phyloP scores from a whole-genome alignment of 2,329 filamentous ascomycete genomes.

The Raffaelea ambrosiae region DNA sequence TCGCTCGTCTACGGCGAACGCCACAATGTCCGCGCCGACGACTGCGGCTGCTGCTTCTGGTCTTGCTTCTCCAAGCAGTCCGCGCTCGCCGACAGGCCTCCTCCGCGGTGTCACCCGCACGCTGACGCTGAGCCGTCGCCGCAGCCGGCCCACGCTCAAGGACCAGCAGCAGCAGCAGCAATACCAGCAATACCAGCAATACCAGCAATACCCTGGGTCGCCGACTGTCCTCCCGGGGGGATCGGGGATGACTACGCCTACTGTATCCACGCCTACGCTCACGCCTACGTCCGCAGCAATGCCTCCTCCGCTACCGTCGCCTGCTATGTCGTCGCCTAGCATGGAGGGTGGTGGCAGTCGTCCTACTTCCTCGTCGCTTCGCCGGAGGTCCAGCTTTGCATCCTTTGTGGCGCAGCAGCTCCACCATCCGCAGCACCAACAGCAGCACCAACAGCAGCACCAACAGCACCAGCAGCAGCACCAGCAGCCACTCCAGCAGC shows the following conservation, averaged over 20 bases:
- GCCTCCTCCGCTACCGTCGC: no score
- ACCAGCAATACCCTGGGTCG: not conserved
- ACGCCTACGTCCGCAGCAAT: no score
- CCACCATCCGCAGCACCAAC: not conserved
- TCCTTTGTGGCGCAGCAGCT: not conserved
- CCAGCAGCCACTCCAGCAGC: not conserved
- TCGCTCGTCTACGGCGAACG: not conserved
- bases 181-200: conserved; percentile 20
- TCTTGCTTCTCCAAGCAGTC: conserved; percentile 16
- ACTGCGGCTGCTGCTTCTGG: no score
- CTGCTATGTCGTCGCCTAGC: no score
- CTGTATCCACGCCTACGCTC: no score
- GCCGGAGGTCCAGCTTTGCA: no score
- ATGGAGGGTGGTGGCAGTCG: no score
- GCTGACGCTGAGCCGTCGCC: conserved; percentile 45
- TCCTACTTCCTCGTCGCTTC: no score
- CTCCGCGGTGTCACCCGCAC: conserved; percentile 41
- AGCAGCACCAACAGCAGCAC: not conserved
- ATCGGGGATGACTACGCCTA: no score
- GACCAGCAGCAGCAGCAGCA: conserved; percentile 3
- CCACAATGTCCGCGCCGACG: not conserved
- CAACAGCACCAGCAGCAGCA: not conserved
- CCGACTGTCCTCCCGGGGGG: no score
- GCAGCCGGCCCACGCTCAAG: conserved; percentile 41
- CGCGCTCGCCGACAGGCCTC: conserved; percentile 37